A percentile compares a stretch with the other conserved stretches of the same genome.
Evolutionary conservation across 1,284 basidiomycete genomes (phyloP).

Genomic region (Gymnopus androsaceus): DNA sequence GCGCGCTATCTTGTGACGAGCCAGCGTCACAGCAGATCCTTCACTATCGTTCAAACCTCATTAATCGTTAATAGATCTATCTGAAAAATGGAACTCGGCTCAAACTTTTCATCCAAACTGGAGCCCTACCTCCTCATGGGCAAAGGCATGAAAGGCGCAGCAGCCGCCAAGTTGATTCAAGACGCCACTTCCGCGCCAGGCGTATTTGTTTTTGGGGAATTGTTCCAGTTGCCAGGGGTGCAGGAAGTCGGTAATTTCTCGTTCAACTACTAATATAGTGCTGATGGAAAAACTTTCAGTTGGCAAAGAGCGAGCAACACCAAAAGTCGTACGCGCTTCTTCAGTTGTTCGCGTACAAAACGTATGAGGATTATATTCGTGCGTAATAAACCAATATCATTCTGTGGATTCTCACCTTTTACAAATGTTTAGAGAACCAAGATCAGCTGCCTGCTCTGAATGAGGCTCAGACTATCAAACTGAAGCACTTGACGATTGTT

Average conservation of each 20-base stretch:
- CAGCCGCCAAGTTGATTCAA: slow-evolving; percentile 84
- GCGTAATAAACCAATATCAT: slow-evolving; percentile 20
- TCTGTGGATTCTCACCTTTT: slow-evolving; percentile 12
- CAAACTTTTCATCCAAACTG: slow-evolving; percentile 62
- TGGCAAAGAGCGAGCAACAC: slow-evolving; percentile 64
- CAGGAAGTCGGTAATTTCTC: slow-evolving; percentile 61
- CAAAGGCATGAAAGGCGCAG: slow-evolving; percentile 87
- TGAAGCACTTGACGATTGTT: slow-evolving; percentile 91
- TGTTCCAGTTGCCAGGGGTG: slow-evolving; percentile 81
- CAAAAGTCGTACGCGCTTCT: slow-evolving; percentile 64
- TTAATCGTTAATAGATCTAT: too few relatives aligned
- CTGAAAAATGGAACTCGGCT: slow-evolving; percentile 51
- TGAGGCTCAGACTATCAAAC: slow-evolving; percentile 75
- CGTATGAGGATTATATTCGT: slow-evolving; percentile 78
- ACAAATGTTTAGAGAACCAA: slow-evolving; percentile 55
- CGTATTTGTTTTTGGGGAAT: slow-evolving; percentile 88
- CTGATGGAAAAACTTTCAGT: slow-evolving; percentile 41
- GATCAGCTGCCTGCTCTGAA: slow-evolving; percentile 69
- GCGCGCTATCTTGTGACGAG: too few relatives aligned
- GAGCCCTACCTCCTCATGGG: slow-evolving; percentile 90
- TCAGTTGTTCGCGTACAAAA: slow-evolving; percentile 87
- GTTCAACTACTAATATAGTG: not conserved
- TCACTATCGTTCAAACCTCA: not conserved
- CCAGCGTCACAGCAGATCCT: too few relatives aligned
- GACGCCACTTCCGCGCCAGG: slow-evolving; percentile 88